Evolutionary conservation across 225 moss, liverwort and hornwort species (phyloP), one percentile per base, ranked within the genome.

Genomic region (Sphagnum contortum): DNA sequence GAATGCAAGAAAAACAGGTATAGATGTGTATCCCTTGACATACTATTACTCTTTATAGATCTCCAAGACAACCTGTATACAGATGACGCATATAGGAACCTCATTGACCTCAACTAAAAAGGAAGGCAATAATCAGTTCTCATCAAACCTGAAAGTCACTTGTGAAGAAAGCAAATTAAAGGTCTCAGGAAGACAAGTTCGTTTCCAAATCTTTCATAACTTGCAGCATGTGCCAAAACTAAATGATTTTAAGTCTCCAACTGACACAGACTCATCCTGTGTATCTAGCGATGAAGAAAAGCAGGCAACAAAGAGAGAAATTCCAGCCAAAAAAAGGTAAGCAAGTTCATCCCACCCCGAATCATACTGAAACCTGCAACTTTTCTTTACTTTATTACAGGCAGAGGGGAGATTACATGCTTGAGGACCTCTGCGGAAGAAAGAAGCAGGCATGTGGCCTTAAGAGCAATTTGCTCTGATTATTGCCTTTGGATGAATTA

Each of bases 391-490:
- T 50, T 50, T 50, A 50, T 44, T 48, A 52, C 13, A 44, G 52
- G 44, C 14, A 8, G 44, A 65, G 6, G 14, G 9, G 45, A 44
- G 13, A 65, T 51, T 11, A 44, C 8, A 55, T 12, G 45, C 12
- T 4, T 55, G 4, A 55, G 11, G 29, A 14, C 45, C 7, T 44
- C 45, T 9, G 29, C 12, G 14, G 52, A 52, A 3, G 52, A 65
- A 54, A 53, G 52, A 10, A 52, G 9, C 4, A 51, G 52, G 44
- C 45, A 55, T 62, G 67, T 57, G 53, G 63, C 64, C 66, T 66
- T 51, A 57, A 68, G 74, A 68, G 71, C 68, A 69, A 74, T 71
- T 45, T 68, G 74, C 74, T 49, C 74, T 64, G 63, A 12, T 60
- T 68, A 70, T 61, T 49, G 65, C 68, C 66, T 14, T 64, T 59